Evolutionary conservation across 495 filamentous ascomycete species (phyloP).

Genomic region (Penicillium manginii): DNA sequence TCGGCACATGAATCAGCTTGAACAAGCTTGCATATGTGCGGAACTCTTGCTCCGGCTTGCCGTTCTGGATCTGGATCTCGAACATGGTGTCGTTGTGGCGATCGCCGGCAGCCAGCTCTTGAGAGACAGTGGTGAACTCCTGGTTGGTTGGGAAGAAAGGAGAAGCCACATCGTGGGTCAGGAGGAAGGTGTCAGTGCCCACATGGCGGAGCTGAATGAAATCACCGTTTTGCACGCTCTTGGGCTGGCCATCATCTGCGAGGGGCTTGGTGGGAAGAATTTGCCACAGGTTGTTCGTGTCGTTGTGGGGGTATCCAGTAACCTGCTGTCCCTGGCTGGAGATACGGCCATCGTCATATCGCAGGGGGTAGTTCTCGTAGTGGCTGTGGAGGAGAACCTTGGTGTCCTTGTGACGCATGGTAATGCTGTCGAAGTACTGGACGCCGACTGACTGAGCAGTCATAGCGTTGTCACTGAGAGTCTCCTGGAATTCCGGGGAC

Average conservation of each 20-base stretch:
- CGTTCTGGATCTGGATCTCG: slow-evolving; percentile 87
- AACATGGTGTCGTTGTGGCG: slow-evolving; percentile 91
- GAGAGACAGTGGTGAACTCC: slow-evolving; percentile 86
- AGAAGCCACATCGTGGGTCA: slow-evolving; percentile 98
- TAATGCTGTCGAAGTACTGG: slow-evolving; percentile 87
- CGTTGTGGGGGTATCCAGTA: slow-evolving; percentile 95
- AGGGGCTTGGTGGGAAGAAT: slow-evolving; percentile 70
- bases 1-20: slow-evolving; percentile 91
- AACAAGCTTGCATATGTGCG: slow-evolving; percentile 88
- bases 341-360: slow-evolving; percentile 96
- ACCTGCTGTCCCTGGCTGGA: slow-evolving; percentile 98
- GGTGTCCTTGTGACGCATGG: slow-evolving; percentile 93
- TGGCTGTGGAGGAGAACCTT: slow-evolving; percentile 96
- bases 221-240: slow-evolving; percentile 81
- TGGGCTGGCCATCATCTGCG: slow-evolving; percentile 53
- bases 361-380: slow-evolving; percentile 82
- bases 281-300: slow-evolving; percentile 99
- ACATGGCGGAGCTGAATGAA: slow-evolving; percentile 86
- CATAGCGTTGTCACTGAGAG: slow-evolving; percentile 91
- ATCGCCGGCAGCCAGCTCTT: slow-evolving; percentile 73
- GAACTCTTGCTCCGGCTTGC: slow-evolving; percentile 81
- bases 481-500: slow-evolving; percentile 97
- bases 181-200: slow-evolving; percentile 81
- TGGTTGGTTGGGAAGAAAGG: slow-evolving; percentile 97
- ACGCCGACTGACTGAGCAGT: slow-evolving; percentile 81